Evolutionary conservation across 129 eudicot species (phyloP).

Genomic region (Ambrosia trifida): DNA sequence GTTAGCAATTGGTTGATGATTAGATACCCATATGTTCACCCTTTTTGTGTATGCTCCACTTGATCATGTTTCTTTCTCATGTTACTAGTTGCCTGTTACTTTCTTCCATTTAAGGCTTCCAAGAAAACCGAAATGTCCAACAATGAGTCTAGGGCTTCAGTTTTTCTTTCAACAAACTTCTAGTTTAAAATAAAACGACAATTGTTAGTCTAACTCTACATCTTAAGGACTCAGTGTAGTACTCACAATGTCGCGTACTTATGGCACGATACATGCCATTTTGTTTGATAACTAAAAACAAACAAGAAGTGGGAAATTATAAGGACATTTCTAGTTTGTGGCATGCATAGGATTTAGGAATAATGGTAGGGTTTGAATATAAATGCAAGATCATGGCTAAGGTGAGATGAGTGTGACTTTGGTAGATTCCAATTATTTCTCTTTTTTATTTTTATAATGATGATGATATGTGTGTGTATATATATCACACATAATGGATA

Average conservation of each 20-base stretch:
- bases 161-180: neutral
- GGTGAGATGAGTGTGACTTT: neutral
- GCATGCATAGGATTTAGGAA: neutral
- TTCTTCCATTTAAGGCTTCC: neutral
- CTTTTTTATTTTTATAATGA: too few species aligned
- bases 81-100: conserved; percentile 17
- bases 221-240: too few species aligned
- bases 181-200: too few species aligned
- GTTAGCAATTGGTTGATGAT: conserved; percentile 29
- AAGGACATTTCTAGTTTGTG: neutral
- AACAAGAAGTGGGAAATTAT: too few species aligned
- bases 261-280: too few species aligned
- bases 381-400: neutral
- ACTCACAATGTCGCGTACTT: too few species aligned
- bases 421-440: too few species aligned
- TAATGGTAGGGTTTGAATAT: neutral
- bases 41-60: conserved; percentile 27
- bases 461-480: too few species aligned
- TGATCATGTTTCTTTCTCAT: conserved; percentile 16
- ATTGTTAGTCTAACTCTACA: too few species aligned
- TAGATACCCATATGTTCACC: conserved; percentile 40
- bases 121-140: neutral
- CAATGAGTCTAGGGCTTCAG: too few species aligned
- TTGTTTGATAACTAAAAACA: too few species aligned
- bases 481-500: neutral